Conservation (phyloP, 2,329 filamentous ascomycete genomes). For the Thielaviopsis euricoi region DNA sequence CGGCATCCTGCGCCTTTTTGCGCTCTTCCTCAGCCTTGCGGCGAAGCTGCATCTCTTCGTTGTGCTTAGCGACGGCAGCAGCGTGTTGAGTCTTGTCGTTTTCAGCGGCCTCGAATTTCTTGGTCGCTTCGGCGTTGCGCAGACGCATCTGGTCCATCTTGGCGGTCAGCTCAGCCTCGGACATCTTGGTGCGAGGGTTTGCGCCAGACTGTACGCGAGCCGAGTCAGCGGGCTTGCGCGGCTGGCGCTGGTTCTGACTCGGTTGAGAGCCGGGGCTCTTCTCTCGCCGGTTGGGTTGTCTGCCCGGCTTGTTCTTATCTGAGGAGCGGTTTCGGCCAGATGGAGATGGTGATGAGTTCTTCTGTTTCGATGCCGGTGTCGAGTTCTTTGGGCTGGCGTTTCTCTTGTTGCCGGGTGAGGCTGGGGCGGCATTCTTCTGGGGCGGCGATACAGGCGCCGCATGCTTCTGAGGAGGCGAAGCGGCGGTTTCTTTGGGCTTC, state of each 20-base stretch:
- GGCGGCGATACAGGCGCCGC: not conserved
- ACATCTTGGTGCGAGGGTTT: slow-evolving; percentile 44
- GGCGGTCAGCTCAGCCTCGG: slow-evolving; percentile 38
- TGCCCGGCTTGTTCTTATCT: not conserved
- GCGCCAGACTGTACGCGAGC: slow-evolving; percentile 35
- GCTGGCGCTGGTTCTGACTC: slow-evolving; percentile 10
- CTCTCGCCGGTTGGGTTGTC: not conserved
- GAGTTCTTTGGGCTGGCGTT: not conserved
- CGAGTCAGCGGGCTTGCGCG: slow-evolving; percentile 18
- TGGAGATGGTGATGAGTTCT: not conserved
- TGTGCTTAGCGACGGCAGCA: slow-evolving; percentile 32
- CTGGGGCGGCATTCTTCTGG: not conserved
- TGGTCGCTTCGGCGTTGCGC: slow-evolving; percentile 38
- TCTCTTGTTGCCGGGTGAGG: not conserved
- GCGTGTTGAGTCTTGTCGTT: slow-evolving; percentile 40
- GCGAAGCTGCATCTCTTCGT: slow-evolving; percentile 36
- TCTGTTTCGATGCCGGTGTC: not conserved
- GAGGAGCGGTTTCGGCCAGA: not conserved
- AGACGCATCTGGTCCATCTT: slow-evolving; percentile 48
- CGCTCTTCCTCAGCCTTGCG: slow-evolving; percentile 35
- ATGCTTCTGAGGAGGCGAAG: slow-evolving; percentile 12
- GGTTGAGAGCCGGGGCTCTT: slow-evolving; percentile 10
- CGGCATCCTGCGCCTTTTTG: slow-evolving; percentile 34
- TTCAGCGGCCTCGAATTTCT: slow-evolving; percentile 41
- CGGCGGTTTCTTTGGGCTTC: not conserved